phyloP scores from a whole-genome alignment of 2,329 filamentous ascomycete genomes.

The Fusarium sp. region DNA sequence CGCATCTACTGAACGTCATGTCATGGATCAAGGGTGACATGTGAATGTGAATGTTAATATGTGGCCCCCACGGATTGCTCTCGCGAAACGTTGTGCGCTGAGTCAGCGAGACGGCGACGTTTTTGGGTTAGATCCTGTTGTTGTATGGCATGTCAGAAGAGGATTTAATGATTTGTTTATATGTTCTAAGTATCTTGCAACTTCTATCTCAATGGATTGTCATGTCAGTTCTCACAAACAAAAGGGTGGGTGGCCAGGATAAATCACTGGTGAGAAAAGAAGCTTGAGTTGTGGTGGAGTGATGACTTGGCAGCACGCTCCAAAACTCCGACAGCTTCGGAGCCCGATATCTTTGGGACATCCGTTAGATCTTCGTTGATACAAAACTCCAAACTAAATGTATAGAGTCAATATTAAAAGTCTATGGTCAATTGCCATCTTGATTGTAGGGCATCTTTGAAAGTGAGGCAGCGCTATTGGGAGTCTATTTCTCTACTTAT shows the following conservation, averaged over 20 bases:
- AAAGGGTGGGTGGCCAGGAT: background rate
- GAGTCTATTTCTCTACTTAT: too few species aligned
- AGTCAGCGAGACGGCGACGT: conserved; percentile 11
- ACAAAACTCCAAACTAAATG: too few species aligned
- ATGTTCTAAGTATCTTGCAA: background rate
- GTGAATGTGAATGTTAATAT: conserved; percentile 29
- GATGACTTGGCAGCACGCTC: background rate
- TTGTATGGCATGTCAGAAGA: background rate
- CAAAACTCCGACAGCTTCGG: background rate
- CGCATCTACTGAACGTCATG: conserved; percentile 32
- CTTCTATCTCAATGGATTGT: background rate
- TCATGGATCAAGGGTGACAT: conserved; percentile 23
- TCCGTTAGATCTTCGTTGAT: background rate
- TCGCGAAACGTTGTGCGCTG: conserved; percentile 3
- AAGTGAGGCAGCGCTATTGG: too few species aligned
- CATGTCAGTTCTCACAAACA: background rate
- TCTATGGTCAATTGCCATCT: background rate
- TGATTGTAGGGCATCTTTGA: background rate
- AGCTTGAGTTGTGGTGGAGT: background rate
- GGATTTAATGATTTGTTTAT: background rate
- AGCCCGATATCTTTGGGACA: background rate
- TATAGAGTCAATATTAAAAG: background rate
- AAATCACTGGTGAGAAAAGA: background rate
- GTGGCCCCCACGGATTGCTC: conserved; percentile 19
- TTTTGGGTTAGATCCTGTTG: background rate